Conservation (phyloP, 2,329 filamentous ascomycete species). For the Raffaelea deltoideospora region DNA sequence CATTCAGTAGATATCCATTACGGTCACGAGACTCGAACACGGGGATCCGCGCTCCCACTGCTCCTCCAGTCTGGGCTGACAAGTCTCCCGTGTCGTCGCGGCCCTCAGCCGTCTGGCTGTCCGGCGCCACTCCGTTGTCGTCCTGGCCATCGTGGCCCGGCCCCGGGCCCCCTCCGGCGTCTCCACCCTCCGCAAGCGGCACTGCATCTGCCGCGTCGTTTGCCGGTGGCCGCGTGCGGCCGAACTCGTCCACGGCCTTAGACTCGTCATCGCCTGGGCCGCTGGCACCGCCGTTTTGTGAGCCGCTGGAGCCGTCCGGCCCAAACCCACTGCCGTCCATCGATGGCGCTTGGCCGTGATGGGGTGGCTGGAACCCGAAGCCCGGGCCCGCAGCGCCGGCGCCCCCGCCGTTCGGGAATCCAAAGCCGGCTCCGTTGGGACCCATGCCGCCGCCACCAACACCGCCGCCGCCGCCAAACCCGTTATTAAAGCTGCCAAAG, state of each 20-base stretch:
- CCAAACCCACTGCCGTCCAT: neutral
- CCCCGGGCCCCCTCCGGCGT: neutral
- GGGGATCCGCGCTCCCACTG: conserved; percentile 1
- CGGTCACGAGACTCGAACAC: conserved; percentile 3
- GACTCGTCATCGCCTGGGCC: no score
- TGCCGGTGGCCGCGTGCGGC: neutral
- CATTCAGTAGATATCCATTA: no score
- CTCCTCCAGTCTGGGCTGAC: no score
- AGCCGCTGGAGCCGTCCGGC: neutral
- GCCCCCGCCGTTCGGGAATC: neutral
- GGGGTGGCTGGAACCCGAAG: conserved; percentile 1
- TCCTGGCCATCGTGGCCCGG: no score
- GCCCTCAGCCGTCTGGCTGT: no score
- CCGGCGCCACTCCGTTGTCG: no score
- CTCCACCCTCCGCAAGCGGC: neutral
- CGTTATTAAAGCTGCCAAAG: conserved; percentile 13
- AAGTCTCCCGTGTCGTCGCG: no score
- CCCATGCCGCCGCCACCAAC: neutral
- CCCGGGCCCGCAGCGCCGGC: no score
- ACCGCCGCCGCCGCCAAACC: no score
- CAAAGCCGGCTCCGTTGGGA: neutral
- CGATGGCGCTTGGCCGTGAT: neutral
- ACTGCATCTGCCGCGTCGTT: neutral
- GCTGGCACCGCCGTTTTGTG: neutral
- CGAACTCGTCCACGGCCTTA: neutral